phyloP scores from a whole-genome alignment of 2,329 filamentous ascomycete species.

The Plenodomus tracheiphilus region DNA sequence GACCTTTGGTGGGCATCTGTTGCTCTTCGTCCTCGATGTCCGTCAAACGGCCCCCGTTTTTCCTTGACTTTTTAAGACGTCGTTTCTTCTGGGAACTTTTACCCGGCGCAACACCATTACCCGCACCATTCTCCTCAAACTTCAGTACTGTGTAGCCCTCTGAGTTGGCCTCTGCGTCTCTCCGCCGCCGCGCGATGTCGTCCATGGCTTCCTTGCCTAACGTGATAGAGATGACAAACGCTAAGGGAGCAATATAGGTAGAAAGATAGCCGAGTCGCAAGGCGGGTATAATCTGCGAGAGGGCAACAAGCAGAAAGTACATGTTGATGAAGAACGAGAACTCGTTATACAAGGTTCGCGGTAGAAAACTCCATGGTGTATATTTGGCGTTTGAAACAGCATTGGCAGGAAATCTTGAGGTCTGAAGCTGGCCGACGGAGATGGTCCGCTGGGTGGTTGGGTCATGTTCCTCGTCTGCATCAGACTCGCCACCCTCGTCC shows the following conservation, averaged over 20 bases:
- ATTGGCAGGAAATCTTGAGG: conserved; percentile 82
- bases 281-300: conserved; percentile 89
- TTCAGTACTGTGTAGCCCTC: conserved; percentile 80
- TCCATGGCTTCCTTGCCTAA: conserved; percentile 95
- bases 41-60: conserved; percentile 54
- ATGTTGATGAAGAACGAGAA: conserved; percentile 99
- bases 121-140: conserved; percentile 63
- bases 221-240: conserved; percentile 89
- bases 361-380: conserved; percentile 90
- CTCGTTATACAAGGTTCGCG: conserved; percentile 94
- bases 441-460: conserved; percentile 74
- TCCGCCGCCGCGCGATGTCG: conserved; percentile 80
- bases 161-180: conserved; percentile 92
- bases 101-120: conserved; percentile 38
- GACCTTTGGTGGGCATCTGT: conserved; percentile 34
- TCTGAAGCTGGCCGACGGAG: conserved; percentile 73
- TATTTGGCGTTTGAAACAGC: conserved; percentile 97
- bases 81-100: conserved; percentile 33
- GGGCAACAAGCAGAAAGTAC: conserved; percentile 93
- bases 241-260: conserved; percentile 90
- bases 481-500: conserved; percentile 43
- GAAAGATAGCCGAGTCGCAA: conserved; percentile 91
- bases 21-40: conserved; percentile 74
- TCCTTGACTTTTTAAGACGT: conserved; percentile 38
- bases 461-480: conserved; percentile 53